Base-by-base conservation (phyloP, 2,329 filamentous ascomycete species). In the Paramyrothecium roridum region DNA sequence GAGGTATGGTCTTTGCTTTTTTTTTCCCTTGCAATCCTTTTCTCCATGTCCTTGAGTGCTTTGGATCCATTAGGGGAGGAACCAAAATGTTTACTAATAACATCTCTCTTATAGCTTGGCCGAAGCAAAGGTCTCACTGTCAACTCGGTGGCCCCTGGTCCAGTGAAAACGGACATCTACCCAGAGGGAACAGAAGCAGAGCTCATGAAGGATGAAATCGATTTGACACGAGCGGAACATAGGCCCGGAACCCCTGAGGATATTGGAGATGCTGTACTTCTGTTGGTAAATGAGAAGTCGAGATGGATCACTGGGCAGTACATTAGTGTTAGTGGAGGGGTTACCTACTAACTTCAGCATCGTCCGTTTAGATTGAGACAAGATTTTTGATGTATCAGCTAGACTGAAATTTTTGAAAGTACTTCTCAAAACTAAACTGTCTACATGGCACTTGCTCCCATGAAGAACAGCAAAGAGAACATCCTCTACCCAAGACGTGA, bases 301-400 rank as follows among this genome's bases (percentile, higher is more conserved):
- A 61, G 75, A 6, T 78, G 76, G 76, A 72, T 78, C n/a, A 76
- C 75, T 0, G 76, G 69, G 8, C 74, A 77, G 65, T 68, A 63
- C 33, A 73, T 76, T 56, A 69, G 66, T 2, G 72, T 70, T 40
- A 75, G 67, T 49, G 73, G 70, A 20, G 73, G 70, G 6, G 63
- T 72, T 21, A 70, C 64, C 30, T 43, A 43, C 37, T 43, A 43
- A 43, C 26, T 30, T 30, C 4, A 30, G 26, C 26, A 6, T 10
- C 10, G 26, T 4, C 10, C 26, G 26, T 6, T 30, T 30, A 30
- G 26, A 30, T 30, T 30, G 26, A 30, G 26, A 30, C 10, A 30
- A 30, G n/a, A n/a, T n/a, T n/a, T n/a, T n/a, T n/a, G n/a, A n/a
- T n/a, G n/a, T n/a, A n/a, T n/a, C n/a, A n/a, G n/a, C n/a, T n/a